Evolutionary conservation across 345 rosid genomes (phyloP).

Genomic region (Lumnitzera racemosa): DNA sequence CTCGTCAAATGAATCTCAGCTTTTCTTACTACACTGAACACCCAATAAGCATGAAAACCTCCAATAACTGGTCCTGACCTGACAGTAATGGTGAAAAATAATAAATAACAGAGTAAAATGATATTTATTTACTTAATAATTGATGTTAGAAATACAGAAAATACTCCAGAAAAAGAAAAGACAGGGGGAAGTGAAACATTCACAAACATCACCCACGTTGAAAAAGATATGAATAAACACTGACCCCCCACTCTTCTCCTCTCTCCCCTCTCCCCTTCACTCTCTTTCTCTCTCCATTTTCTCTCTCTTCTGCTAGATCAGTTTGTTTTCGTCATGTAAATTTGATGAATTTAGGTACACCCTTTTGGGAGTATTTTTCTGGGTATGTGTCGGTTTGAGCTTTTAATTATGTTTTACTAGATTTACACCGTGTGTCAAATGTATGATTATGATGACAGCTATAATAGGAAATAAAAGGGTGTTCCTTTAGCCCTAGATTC

Average conservation of each 20-base stretch:
- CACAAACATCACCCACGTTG: background rate
- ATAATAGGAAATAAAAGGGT: too few relatives aligned
- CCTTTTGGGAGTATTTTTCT: background rate
- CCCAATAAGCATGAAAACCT: too few relatives aligned
- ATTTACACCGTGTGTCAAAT: background rate
- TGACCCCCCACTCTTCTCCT: background rate
- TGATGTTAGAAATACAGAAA: background rate
- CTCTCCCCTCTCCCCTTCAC: background rate
- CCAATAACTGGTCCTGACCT: too few relatives aligned
- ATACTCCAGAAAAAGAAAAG: background rate
- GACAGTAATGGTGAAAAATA: too few relatives aligned
- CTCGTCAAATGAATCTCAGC: too few relatives aligned
- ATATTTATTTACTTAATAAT: too few relatives aligned
- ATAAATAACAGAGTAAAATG: too few relatives aligned
- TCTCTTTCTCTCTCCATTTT: background rate
- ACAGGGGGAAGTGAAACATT: background rate
- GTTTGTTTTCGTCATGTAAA: too few relatives aligned
- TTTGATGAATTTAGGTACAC: too few relatives aligned
- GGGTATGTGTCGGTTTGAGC: background rate
- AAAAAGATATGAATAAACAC: conserved; percentile 19
- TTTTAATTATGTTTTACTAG: background rate
- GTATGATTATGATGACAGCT: background rate
- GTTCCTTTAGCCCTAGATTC: too few relatives aligned
- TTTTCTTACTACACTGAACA: too few relatives aligned
- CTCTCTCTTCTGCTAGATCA: background rate